A percentile compares a stretch with the other conserved stretches of the same genome.
Conservation (phyloP, 345 rosid genomes). For the Populus deltoides region DNA sequence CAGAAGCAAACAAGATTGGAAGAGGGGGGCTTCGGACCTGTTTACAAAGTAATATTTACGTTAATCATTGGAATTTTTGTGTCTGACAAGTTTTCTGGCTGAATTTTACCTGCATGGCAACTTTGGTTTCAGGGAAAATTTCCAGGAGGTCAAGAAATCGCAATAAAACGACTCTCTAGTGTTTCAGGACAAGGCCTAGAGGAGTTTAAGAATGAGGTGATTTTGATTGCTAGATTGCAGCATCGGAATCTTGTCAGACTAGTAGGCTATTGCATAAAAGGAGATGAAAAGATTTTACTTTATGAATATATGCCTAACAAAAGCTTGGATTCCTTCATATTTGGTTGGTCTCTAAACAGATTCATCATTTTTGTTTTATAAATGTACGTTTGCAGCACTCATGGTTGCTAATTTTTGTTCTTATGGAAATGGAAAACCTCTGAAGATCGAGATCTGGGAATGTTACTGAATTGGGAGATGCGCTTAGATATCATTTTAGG, state of each 20-base stretch:
- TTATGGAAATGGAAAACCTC: neutral
- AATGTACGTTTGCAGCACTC: neutral
- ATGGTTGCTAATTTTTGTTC: neutral
- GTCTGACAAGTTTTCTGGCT: too few relatives aligned
- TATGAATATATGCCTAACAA: neutral
- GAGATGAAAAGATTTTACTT: conserved; percentile 15
- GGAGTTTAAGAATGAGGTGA: conserved; percentile 17
- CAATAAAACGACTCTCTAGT: conserved; percentile 15
- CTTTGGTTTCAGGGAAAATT: conserved; percentile 6
- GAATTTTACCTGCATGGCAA: too few relatives aligned
- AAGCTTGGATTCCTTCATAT: neutral
- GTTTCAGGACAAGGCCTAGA: conserved; percentile 15
- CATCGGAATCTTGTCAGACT: conserved; percentile 15
- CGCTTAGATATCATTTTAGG: neutral
- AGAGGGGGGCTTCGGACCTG: conserved; percentile 1
- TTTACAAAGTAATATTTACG: too few relatives aligned
- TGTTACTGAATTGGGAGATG: neutral
- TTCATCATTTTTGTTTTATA: neutral
- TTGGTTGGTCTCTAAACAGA: neutral
- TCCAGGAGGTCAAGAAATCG: conserved; percentile 14
- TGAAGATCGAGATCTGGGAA: neutral
- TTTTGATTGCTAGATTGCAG: conserved; percentile 18
- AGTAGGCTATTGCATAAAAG: conserved; percentile 12
- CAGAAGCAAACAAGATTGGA: too few relatives aligned
- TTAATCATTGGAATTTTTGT: too few relatives aligned